Conservation (phyloP, 1,139 yeast genomes). For the Waltiozyma sp. region DNA sequence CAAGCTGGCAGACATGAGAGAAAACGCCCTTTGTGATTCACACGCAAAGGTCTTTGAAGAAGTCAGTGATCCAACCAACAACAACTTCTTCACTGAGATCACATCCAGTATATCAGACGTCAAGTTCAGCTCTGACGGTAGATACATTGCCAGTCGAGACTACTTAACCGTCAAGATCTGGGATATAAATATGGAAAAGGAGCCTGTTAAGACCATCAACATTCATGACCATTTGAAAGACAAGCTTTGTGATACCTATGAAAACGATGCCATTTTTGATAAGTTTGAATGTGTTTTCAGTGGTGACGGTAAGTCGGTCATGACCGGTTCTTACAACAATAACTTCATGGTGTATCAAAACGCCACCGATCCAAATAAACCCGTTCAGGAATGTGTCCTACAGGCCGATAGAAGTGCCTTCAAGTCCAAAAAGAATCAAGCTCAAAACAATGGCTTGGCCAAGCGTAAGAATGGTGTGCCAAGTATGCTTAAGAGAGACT, state of each 20-base stretch:
- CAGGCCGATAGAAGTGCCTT: conserved; percentile 98
- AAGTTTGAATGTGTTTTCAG: conserved; percentile 94
- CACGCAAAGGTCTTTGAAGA: conserved; percentile 89
- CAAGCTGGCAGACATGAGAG: conserved; percentile 93
- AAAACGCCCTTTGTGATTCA: conserved; percentile 85
- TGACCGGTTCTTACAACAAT: conserved; percentile 97
- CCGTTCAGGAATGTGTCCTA: conserved; percentile 60
- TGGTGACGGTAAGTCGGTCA: conserved; percentile 85
- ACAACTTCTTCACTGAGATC: conserved; percentile 94
- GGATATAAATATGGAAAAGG: conserved; percentile 96
- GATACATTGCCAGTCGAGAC: conserved; percentile 91
- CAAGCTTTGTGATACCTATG: conserved; percentile 92
- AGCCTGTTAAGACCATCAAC: conserved; percentile 87
- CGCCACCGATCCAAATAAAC: conserved; percentile 33
- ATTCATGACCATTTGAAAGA: conserved; percentile 94
- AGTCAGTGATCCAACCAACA: conserved; percentile 84
- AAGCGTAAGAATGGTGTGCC: conserved; percentile 19
- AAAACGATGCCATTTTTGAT: conserved; percentile 96
- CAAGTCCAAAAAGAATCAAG: conserved; percentile 54
- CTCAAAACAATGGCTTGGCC: conserved; percentile 12
- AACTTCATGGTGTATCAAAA: conserved; percentile 95
- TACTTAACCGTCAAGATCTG: conserved; percentile 96
- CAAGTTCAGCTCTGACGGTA: conserved; percentile 83
- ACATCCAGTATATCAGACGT: conserved; percentile 93
- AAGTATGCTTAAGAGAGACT: conserved; percentile 31